A percentile compares a stretch with the other conserved stretches of the same genome.
phyloP scores from a whole-genome alignment of 805 yeast genomes.

The Candida pini region DNA sequence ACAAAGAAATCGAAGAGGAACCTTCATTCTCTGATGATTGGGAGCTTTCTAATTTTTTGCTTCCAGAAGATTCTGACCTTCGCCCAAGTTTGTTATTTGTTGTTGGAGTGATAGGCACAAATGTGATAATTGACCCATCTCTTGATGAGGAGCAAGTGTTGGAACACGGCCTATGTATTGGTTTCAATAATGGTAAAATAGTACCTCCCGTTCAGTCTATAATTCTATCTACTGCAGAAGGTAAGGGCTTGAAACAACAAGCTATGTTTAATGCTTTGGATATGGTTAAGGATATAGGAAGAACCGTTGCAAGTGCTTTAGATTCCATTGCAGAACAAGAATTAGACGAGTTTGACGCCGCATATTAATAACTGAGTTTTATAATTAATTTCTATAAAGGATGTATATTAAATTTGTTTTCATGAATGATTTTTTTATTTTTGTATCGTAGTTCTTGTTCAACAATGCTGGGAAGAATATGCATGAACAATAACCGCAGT shows the following conservation, averaged over 20 bases:
- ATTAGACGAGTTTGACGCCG: constrained; percentile 26
- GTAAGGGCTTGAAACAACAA: constrained; percentile 50
- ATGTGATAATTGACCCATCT: constrained; percentile 77
- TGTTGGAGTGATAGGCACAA: constrained; percentile 65
- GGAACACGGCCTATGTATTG: constrained; percentile 73
- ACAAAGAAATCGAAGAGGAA: constrained; percentile 69
- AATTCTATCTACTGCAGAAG: constrained; percentile 45
- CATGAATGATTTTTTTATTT: too few species aligned
- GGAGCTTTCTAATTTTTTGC: constrained; percentile 50
- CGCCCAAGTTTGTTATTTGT: constrained; percentile 76
- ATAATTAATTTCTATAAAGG: not conserved
- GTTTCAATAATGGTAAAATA: constrained; percentile 64
- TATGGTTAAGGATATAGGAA: constrained; percentile 57
- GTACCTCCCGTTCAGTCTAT: constrained; percentile 69
- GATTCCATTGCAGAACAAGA: constrained; percentile 40
- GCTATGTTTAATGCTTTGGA: constrained; percentile 49
- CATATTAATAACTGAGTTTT: constrained; percentile 10
- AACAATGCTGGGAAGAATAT: constrained; percentile 66
- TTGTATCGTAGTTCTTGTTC: too few species aligned
- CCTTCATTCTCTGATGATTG: constrained; percentile 91
- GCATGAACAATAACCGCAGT: constrained; percentile 93
- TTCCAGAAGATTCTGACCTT: constrained; percentile 33
- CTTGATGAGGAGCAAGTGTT: constrained; percentile 83
- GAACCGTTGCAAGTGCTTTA: constrained; percentile 53
- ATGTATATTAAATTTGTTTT: not conserved